These are phyloP conservation scores for Pleurotus citrinopileatus DNA, from an alignment of 768 basidiomycete species.

Conservation along the genomic window DNA sequence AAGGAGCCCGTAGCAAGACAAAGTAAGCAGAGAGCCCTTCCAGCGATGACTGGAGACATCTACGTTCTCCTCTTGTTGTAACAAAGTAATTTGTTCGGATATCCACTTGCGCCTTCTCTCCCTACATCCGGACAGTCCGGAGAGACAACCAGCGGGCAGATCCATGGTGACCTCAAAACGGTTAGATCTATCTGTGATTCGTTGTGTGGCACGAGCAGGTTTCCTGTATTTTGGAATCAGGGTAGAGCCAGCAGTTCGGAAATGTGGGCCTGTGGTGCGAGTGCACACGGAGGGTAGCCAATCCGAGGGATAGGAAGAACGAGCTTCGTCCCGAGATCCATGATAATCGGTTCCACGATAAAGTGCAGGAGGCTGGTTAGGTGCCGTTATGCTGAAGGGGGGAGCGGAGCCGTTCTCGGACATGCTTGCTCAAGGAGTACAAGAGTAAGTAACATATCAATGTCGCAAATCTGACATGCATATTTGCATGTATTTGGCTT, in stretches of 20 bases:
- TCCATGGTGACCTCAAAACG: constrained; percentile 1
- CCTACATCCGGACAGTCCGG: neutral
- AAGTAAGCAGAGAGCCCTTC: neutral
- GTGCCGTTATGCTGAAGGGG: too few relatives aligned
- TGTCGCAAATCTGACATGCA: neutral
- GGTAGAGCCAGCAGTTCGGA: neutral
- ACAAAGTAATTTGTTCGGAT: neutral
- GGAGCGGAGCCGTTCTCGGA: too few relatives aligned
- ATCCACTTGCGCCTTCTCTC: constrained; percentile 6
- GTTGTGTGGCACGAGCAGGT: neutral
- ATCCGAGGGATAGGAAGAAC: neutral
- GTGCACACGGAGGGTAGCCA: neutral
- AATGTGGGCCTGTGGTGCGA: too few relatives aligned
- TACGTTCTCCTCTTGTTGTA: neutral
- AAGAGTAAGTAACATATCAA: neutral
- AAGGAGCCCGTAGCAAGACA: neutral
- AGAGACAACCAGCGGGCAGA: constrained; percentile 1
- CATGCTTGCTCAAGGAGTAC: too few relatives aligned
- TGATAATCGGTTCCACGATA: neutral
- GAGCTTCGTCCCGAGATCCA: neutral
- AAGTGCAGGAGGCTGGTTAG: neutral
- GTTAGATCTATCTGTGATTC: neutral
- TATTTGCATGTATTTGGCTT: neutral
- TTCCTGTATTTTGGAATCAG: neutral
- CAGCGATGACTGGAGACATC: neutral